A percentile compares a stretch with the other conserved stretches of the same genome.
phyloP scores from a whole-genome alignment of 176 grass and related monocot genomes.

The Oryza rufipogon region DNA sequence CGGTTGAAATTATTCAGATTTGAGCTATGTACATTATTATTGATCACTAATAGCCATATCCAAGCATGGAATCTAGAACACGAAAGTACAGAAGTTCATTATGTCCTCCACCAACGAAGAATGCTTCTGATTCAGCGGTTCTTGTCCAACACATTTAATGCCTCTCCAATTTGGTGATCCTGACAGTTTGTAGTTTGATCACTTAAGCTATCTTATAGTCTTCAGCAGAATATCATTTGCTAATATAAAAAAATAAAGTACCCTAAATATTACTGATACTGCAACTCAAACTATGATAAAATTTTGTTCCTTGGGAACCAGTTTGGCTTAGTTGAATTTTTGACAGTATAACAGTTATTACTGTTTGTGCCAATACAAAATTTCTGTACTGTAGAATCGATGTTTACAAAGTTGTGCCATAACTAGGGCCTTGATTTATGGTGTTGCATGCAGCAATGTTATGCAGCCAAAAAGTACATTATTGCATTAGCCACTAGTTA shows the following conservation, averaged over 20 bases:
- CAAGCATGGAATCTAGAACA: background rate
- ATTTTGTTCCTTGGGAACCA: background rate
- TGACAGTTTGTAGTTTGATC: conserved; percentile 1
- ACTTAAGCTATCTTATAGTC: background rate
- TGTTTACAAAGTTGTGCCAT: background rate
- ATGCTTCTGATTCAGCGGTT: conserved; percentile 21
- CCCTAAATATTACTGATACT: background rate
- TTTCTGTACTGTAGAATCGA: background rate
- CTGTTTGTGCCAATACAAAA: background rate
- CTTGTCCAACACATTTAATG: conserved; percentile 28
- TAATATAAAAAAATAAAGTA: background rate
- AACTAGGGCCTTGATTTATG: background rate
- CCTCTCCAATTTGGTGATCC: conserved; percentile 10
- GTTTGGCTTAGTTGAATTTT: conserved; percentile 10
- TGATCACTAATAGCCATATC: conserved; percentile 24
- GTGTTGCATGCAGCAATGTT: background rate
- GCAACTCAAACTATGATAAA: background rate
- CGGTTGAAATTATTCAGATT: background rate
- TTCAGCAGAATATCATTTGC: background rate
- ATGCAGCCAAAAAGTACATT: background rate
- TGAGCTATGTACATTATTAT: background rate
- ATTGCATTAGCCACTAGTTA: background rate
- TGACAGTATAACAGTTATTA: background rate
- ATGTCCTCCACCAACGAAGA: background rate
- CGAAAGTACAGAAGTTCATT: conserved; percentile 17